Evolutionary conservation across 1,139 yeast species (phyloP).

Genomic region (Yamadazyma epiphylla): DNA sequence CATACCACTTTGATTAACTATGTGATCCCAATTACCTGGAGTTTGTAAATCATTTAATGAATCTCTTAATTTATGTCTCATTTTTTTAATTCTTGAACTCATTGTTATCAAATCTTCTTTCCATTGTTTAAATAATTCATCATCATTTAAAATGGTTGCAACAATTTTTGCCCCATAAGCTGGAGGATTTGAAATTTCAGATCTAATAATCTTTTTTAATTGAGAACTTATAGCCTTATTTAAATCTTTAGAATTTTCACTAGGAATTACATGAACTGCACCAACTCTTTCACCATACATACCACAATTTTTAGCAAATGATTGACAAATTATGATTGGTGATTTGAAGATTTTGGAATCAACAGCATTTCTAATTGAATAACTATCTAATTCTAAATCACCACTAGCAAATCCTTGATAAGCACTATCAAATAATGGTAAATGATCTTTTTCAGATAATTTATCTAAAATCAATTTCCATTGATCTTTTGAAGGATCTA

Average conservation of each 20-base stretch:
- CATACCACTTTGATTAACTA: conserved; percentile 92
- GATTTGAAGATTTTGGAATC: conserved; percentile 35
- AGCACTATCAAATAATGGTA: conserved; percentile 45
- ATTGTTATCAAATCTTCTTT: conserved; percentile 77
- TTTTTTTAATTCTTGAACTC: conserved; percentile 78
- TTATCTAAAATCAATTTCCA: conserved; percentile 42
- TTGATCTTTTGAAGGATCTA: conserved; percentile 43
- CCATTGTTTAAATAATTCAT: conserved; percentile 75
- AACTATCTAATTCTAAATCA: conserved; percentile 76
- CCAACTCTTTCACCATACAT: conserved; percentile 98
- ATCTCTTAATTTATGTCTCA: conserved; percentile 68
- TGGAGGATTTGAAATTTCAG: conserved; percentile 92
- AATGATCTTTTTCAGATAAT: conserved; percentile 32
- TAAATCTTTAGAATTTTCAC: conserved; percentile 33
- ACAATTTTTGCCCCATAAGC: conserved; percentile 95
- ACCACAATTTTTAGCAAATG: conserved; percentile 97
- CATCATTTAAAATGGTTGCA: conserved; percentile 65
- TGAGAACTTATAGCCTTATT: conserved; percentile 66
- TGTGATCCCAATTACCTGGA: conserved; percentile 92
- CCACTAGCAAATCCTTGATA: conserved; percentile 58
- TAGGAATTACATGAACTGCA: conserved; percentile 72
- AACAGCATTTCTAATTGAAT: conserved; percentile 80
- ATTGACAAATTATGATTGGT: conserved; percentile 79
- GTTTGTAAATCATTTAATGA: conserved; percentile 64
- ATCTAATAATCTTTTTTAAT: conserved; percentile 70